These are phyloP conservation scores for Pythium aquatile DNA, from an alignment of 352 stramenopile genomes.

Conservation along the genomic window DNA sequence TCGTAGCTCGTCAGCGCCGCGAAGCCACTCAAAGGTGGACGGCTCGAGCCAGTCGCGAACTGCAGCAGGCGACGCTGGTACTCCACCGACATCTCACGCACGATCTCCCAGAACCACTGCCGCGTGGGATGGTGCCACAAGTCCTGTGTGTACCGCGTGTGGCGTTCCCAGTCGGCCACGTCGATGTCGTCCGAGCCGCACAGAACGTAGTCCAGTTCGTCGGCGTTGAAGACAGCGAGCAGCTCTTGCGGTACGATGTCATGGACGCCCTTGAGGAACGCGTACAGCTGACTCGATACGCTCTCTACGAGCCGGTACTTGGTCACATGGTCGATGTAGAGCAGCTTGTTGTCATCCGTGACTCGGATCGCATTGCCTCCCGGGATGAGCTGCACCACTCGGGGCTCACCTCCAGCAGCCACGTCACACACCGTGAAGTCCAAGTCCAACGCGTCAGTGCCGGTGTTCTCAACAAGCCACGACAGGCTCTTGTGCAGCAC, in stretches of 20 bases:
- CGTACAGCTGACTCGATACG: slow-evolving; percentile 52
- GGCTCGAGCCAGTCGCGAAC: slow-evolving; percentile 78
- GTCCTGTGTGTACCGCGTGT: slow-evolving; percentile 69
- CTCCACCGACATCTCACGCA: slow-evolving; percentile 84
- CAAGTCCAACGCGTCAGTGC: slow-evolving; percentile 44
- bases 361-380: slow-evolving; percentile 69
- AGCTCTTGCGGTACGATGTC: slow-evolving; percentile 94
- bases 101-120: slow-evolving; percentile 96
- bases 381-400: slow-evolving; percentile 49
- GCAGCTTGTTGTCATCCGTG: slow-evolving; percentile 92
- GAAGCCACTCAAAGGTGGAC: slow-evolving; percentile 73
- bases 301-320: slow-evolving; percentile 56
- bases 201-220: slow-evolving; percentile 97
- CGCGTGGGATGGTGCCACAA: slow-evolving; percentile 35
- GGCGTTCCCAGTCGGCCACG: slow-evolving; percentile 93
- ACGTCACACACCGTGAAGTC: slow-evolving; percentile 34
- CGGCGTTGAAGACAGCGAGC: slow-evolving; percentile 95
- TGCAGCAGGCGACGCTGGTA: slow-evolving; percentile 70
- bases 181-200: slow-evolving; percentile 96
- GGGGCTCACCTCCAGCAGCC: slow-evolving; percentile 12
- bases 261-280: slow-evolving; percentile 91
- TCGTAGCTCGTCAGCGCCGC: slow-evolving; percentile 31
- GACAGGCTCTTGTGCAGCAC: slow-evolving; percentile 47
- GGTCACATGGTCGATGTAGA: slow-evolving; percentile 90
- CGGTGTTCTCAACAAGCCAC: slow-evolving; percentile 47